phyloP scores from a whole-genome alignment of 2,329 filamentous ascomycete genomes.

The Emmonsiellopsis sp. region DNA sequence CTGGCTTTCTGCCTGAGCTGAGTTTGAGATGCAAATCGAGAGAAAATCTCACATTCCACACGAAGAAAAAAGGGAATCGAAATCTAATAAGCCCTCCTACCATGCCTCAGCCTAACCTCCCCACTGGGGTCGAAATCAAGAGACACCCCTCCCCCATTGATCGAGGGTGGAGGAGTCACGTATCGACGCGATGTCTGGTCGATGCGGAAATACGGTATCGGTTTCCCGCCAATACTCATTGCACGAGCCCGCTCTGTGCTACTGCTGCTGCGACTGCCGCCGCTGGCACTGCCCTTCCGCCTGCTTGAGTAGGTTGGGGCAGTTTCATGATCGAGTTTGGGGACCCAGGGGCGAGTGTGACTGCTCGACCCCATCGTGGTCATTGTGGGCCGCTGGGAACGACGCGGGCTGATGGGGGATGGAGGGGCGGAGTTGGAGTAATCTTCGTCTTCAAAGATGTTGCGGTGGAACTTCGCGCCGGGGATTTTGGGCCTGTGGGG shows the following conservation, averaged over 20 bases:
- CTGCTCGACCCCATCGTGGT: not conserved
- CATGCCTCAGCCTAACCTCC: not conserved
- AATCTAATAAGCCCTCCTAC: not conserved
- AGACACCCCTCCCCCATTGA: not conserved
- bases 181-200: not conserved
- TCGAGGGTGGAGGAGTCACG: not conserved
- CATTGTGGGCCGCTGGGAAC: not conserved
- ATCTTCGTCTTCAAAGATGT: constrained; percentile 14
- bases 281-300: not conserved
- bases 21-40: not conserved
- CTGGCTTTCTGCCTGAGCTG: not conserved
- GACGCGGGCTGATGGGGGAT: not conserved
- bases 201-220: not conserved
- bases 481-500: constrained; percentile 7
- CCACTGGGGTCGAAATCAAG: not conserved
- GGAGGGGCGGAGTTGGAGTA: not conserved
- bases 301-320: not conserved
- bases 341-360: not conserved
- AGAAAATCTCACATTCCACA: not conserved
- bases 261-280: constrained; percentile 2
- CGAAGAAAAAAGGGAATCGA: not conserved
- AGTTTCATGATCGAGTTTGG: not conserved
- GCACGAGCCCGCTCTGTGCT: constrained; percentile 3
- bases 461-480: constrained; percentile 17
- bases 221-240: constrained; percentile 1